Evolutionary conservation across 129 eudicot species (phyloP), one percentile per base, ranked within the genome.

Genomic region (Chrysanthemum seticuspe): DNA sequence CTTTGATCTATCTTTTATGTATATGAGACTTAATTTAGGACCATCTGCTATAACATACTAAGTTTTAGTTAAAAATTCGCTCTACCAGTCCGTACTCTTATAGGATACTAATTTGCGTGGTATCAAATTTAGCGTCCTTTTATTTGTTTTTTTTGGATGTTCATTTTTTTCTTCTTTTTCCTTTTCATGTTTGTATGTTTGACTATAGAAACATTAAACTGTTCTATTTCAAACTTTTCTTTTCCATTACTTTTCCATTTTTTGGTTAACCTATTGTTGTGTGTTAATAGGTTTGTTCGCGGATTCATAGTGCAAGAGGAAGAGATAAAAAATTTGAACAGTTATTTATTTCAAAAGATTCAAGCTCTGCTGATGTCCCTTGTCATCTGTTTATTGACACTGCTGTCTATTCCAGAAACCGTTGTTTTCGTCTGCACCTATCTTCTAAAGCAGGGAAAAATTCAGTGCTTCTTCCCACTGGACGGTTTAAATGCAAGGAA

Each of bases 361-460:
- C 87, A 74, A 79, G 80, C 78, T 79, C 96, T 65, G 65, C 75
- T 67, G 86, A 73, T 78, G 74, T 53, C 49, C 73, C 82, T 19
- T 21, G 75, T 72, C 91, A 94, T 52, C 87, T 88, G 76, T 90
- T 90, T 86, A 87, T 94, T 75, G 98, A 94, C 76, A 90, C 89
- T 51, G 98, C 98, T 73, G 98, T 94, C 56, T 94, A 88, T 85
- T 76, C 97, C 19, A 83, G 98, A 84, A 94, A 94, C 62, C 97
- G 97, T 73, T 86, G 92, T 83, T 94, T 94, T 79, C 96, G 97
- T 62, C 83, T 94, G 27, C 89, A 89, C 23, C 81, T 94, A 54
- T 94, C 98, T 73, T 87, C 91, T 45, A 94, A 94, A 88, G 97
- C 97, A 68, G 97, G 98, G 76, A 94, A 90, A 75, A 86, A 59